Evolutionary conservation across 2,329 filamentous ascomycete genomes (phyloP), one percentile per base, ranked within the genome.

Genomic region (Pseudogymnoascus sp.): DNA sequence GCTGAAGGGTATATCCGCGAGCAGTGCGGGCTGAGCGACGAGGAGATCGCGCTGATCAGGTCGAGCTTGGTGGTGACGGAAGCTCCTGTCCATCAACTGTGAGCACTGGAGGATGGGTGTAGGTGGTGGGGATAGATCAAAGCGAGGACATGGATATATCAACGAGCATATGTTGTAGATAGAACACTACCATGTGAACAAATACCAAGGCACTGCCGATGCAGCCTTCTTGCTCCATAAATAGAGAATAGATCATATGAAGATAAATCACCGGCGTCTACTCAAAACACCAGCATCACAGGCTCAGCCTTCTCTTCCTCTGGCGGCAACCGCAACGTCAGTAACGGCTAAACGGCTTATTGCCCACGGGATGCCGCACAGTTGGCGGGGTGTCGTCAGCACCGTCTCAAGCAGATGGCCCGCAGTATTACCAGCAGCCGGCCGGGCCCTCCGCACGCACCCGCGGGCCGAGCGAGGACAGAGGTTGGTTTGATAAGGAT

Each of bases 1-100:
- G 79, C 83, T 2, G 86, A 90, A 71, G 74, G 75, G 12, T 92
- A 90, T 74, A 76, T 90, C 66, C 75, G 77, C 62, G 75, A 82
- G 12, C 74, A 82, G 33, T 86, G 86, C 69, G 80, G 84, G 11
- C 71, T 91, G 37, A 79, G 77, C 1, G 77, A 79, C 35, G 79
- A 77, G 5, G 81, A 84, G 65, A 77, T 91, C 62, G 77, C 77
- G 65, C 76, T 71, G 64, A 73, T 89, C 59, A 78, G 76, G 61
- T 75, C 71, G 60, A 84, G 82, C 70, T 69, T 86, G 65, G 72
- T 78, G 3, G 75, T 72, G 21, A 65, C 70, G 42, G 65, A 66
- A 12, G 63, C 66, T 38, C 56, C 70, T 16, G 28, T 67, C 14
- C 65, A 69, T 60, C 18, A 62, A 31, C 25, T 53, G 10, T 53